Base-by-base conservation (phyloP, 768 basidiomycete genomes). In the Agaricus bisporus region DNA sequence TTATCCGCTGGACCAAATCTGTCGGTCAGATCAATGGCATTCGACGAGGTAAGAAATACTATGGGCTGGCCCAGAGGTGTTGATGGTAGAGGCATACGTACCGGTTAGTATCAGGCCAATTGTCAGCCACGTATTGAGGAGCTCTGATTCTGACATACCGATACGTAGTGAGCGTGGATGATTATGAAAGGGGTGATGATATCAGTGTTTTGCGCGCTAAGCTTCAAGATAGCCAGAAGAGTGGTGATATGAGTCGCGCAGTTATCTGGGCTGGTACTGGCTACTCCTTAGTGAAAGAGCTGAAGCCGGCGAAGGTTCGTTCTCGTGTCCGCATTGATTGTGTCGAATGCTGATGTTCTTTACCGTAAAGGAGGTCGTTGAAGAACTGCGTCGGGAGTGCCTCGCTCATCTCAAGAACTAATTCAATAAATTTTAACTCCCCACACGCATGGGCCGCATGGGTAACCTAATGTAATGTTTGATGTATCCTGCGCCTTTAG, bases 221-320 rank as follows among this genome's bases (percentile, higher is more conserved):
- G 57, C 81, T 76, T 56, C 61, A 61, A n/a, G 72, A 76, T 50
- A 83, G 74, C 5, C 63, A 68, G 7, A 68, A 67, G 57, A 66
- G 66, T 20, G 70, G 68, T 39, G 79, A 89, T 58, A 63, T 70
- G 9, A 70, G 73, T 51, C 71, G 81, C 41, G 73, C 81, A 55
- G 66, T 85, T 2, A 75, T 82, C 11, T 90, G 88, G 88, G 79
- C 85, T 12, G 88, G 87, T 41, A 74, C 78, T 38, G 80, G 84
- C 14, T 78, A 87, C 25, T 82, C 77, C 11, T 68, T 81, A 46
- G 77, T 87, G 68, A 70, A 72, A 18, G 67, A 61, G 49, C 60
- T 68, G 20, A 66, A 70, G 48, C 62, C 73, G n/a, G 74, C 75
- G 5, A 69, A 68, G 67, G 76, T 72, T 41, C 11, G 32, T 32